Conservation (phyloP, 257 asterid genomes). For the Mitragyna speciosa region DNA sequence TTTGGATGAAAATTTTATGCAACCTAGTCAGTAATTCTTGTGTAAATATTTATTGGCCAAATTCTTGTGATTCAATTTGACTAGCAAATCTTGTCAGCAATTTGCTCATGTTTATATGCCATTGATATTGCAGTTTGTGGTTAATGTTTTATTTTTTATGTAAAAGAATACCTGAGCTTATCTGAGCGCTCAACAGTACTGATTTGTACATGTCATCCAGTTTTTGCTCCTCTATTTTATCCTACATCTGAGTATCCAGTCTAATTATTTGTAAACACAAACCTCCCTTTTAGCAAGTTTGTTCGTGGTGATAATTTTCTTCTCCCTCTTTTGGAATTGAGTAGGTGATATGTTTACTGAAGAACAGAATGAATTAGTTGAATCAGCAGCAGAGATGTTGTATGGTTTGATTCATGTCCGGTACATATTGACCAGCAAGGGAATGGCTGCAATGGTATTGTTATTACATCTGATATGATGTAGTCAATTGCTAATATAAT, state of each 20-base stretch:
- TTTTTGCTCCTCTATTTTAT: not conserved
- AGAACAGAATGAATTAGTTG: conserved; percentile 94
- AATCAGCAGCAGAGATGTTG: conserved; percentile 98
- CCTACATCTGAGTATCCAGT: not conserved
- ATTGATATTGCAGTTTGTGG: not conserved
- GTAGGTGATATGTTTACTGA: conserved; percentile 89
- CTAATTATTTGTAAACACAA: not conserved
- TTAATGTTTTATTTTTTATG: not conserved
- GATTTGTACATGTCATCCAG: not conserved
- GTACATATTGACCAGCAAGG: conserved; percentile 89
- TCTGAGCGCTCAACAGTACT: not conserved
- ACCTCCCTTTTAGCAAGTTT: conserved; percentile 4
- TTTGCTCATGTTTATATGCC: not conserved
- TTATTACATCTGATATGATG: conserved; percentile 13
- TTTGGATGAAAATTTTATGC: no score
- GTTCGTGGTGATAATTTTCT: conserved; percentile 22
- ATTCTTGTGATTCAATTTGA: no score
- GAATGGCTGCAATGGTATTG: conserved; percentile 95
- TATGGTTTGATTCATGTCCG: conserved; percentile 92
- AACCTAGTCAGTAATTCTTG: no score
- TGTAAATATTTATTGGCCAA: no score
- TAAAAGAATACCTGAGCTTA: not conserved
- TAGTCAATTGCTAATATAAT: conserved; percentile 6
- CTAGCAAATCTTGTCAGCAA: no score
- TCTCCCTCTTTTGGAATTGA: conserved; percentile 17